Conservation (phyloP, 345 rosid species). For the Eucalyptus melliodora region DNA sequence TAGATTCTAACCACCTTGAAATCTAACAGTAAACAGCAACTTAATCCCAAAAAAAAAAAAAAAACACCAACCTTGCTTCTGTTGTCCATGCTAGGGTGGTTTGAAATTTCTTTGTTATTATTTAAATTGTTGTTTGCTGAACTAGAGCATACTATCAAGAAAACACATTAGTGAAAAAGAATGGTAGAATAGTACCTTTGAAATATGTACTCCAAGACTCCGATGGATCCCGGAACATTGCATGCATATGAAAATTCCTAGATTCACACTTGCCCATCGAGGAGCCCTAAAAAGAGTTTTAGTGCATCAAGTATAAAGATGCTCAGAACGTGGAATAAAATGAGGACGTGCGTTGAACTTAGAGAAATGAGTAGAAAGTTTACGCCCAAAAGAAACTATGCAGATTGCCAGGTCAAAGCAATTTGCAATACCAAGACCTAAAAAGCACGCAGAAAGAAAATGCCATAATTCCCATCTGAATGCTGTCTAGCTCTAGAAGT, state of each 20-base stretch:
- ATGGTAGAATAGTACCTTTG: slow-evolving; percentile 9
- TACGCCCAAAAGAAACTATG: not conserved
- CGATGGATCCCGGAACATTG: slow-evolving; percentile 35
- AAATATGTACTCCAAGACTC: slow-evolving; percentile 38
- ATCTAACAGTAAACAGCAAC: not conserved
- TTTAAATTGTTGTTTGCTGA: not conserved
- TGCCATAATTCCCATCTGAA: not conserved
- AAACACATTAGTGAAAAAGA: not conserved
- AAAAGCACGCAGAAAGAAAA: not conserved
- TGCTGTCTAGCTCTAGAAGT: not conserved
- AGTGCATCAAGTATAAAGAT: not conserved
- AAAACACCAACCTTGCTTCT: not conserved
- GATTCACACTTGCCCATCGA: slow-evolving; percentile 38
- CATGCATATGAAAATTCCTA: slow-evolving; percentile 37
- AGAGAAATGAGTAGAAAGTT: not conserved
- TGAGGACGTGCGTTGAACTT: not conserved
- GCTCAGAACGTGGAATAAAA: not conserved
- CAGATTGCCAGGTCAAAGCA: not conserved
- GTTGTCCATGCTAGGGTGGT: not conserved
- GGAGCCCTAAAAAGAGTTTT: slow-evolving; percentile 18
- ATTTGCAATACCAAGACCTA: not conserved
- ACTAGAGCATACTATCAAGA: not conserved
- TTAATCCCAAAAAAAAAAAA: not conserved
- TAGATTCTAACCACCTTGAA: not conserved
- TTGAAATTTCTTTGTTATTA: not conserved